These are phyloP conservation scores for Penicillium griseofulvum DNA, from an alignment of 2,329 filamentous ascomycete species.

Conservation along the genomic window DNA sequence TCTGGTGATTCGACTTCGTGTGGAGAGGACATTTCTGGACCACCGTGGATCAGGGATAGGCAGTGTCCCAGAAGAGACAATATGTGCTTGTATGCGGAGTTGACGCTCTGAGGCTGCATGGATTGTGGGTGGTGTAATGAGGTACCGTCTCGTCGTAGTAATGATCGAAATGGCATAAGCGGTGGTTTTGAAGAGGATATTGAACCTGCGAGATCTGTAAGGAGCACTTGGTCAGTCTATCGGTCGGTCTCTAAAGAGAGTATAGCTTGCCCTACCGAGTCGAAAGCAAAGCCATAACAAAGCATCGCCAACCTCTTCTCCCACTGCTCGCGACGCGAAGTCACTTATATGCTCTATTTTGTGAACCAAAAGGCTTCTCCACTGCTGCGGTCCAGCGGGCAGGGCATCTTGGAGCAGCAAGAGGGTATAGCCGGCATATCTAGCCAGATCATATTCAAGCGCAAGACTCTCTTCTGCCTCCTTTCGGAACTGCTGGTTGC, in stretches of 20 bases:
- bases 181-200: conserved; percentile 17
- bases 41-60: conserved; percentile 17
- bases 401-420: conserved; percentile 21
- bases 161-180: conserved; percentile 17
- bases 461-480: conserved; percentile 18
- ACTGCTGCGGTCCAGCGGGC: conserved; percentile 13
- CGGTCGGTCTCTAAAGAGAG: too few relatives aligned
- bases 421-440: conserved; percentile 13
- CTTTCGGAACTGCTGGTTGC: conserved; percentile 13
- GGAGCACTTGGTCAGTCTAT: neutral
- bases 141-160: conserved; percentile 19
- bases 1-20: conserved; percentile 9
- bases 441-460: conserved; percentile 12
- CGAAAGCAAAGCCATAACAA: conserved; percentile 22
- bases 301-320: conserved; percentile 17
- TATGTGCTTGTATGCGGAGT: conserved; percentile 18
- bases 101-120: conserved; percentile 4
- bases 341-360: conserved; percentile 3
- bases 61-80: conserved; percentile 21
- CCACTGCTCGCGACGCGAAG: conserved; percentile 1
- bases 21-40: conserved; percentile 7
- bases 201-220: conserved; percentile 23
- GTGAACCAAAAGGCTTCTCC: conserved; percentile 12
- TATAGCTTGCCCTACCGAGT: conserved; percentile 10
- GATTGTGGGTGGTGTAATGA: conserved; percentile 6